These are phyloP conservation scores for Kluyveromyces sp. DNA, from an alignment of 1,139 yeast genomes.

Conservation along the genomic window DNA sequence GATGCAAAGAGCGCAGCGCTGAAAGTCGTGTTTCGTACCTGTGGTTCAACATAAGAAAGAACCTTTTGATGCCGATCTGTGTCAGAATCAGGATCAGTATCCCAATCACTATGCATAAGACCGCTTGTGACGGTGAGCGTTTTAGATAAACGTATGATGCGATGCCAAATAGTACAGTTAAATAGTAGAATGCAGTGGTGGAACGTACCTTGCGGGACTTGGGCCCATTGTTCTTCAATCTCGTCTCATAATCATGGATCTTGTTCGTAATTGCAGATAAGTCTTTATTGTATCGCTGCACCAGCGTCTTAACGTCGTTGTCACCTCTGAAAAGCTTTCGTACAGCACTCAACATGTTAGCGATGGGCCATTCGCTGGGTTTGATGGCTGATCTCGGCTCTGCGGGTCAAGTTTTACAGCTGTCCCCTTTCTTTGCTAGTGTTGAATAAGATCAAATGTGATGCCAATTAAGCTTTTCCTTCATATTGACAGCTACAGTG, in stretches of 20 bases:
- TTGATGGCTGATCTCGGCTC: no score
- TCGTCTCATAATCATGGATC: slow-evolving; percentile 24
- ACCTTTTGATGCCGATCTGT: slow-evolving; percentile 10
- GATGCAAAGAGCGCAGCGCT: slow-evolving; percentile 45
- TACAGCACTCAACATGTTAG: slow-evolving; percentile 9
- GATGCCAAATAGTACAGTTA: slow-evolving; percentile 10
- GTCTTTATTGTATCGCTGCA: slow-evolving; percentile 27
- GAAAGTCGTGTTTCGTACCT: slow-evolving; percentile 28
- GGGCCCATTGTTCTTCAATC: slow-evolving; percentile 17
- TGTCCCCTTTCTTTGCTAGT: no score
- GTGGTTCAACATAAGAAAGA: slow-evolving; percentile 9
- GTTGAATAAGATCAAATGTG: no score
- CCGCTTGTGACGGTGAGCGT: neutral
- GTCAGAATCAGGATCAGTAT: slow-evolving; percentile 10
- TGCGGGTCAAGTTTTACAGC: no score
- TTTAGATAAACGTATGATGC: slow-evolving; percentile 13
- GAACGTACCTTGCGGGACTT: slow-evolving; percentile 16
- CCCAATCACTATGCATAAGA: slow-evolving; percentile 8
- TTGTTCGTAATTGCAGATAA: slow-evolving; percentile 24
- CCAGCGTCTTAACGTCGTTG: slow-evolving; percentile 15
- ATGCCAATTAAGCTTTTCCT: no score
- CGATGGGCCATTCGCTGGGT: no score
- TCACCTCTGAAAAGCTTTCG: slow-evolving; percentile 9
- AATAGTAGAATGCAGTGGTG: slow-evolving; percentile 19
- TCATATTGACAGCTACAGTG: no score